These are phyloP conservation scores for Talaromyces pinophilus DNA, from an alignment of 2,329 filamentous ascomycete genomes.

Conservation along the genomic window DNA sequence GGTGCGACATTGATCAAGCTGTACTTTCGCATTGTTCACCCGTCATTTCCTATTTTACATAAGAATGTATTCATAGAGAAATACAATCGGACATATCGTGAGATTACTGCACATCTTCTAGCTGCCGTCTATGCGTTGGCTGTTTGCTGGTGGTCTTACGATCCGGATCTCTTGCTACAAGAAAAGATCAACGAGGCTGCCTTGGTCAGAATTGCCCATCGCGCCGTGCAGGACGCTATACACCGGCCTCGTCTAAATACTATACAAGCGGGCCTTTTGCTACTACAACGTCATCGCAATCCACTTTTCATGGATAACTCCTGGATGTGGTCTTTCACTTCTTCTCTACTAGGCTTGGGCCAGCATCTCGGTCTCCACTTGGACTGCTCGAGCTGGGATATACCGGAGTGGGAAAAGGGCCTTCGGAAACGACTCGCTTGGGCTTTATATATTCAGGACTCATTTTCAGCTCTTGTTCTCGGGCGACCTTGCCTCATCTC, in stretches of 20 bases:
- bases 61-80: constrained; percentile 78
- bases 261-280: constrained; percentile 56
- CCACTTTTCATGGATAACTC: constrained; percentile 47
- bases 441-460: constrained; percentile 67
- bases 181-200: constrained; percentile 28
- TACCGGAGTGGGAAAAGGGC: constrained; percentile 64
- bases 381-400: constrained; percentile 63
- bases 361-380: constrained; percentile 63
- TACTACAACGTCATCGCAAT: constrained; percentile 46
- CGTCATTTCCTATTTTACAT: constrained; percentile 78
- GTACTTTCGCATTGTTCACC: constrained; percentile 80
- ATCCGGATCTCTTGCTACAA: constrained; percentile 31
- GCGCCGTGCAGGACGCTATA: constrained; percentile 52
- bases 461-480: constrained; percentile 18
- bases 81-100: constrained; percentile 69
- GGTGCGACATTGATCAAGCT: constrained; percentile 76
- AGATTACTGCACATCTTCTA: constrained; percentile 74
- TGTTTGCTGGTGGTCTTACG: constrained; percentile 78
- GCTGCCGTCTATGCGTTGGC: constrained; percentile 76
- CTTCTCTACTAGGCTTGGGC: constrained; percentile 58
- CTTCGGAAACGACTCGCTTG: constrained; percentile 63
- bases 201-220: constrained; percentile 44
- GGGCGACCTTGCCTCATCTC: constrained; percentile 19
- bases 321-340: constrained; percentile 49
- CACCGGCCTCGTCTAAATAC: constrained; percentile 58